phyloP scores from a whole-genome alignment of 768 basidiomycete species.

The button mushroom (Agaricus bisporus) region DNA sequence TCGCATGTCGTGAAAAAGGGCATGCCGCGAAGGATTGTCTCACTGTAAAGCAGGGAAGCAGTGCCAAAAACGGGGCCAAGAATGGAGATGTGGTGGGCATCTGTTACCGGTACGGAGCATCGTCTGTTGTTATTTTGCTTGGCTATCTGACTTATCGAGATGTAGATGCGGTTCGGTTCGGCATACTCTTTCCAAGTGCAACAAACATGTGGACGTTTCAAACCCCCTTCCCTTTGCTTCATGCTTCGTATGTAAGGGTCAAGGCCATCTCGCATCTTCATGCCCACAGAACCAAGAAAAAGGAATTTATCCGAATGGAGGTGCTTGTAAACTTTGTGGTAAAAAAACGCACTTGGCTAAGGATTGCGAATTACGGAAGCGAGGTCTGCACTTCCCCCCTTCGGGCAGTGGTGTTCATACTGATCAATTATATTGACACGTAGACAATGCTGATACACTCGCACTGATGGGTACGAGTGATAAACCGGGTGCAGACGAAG shows the following conservation, averaged over 20 bases:
- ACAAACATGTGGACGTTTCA: slow-evolving; percentile 48
- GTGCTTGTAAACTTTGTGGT: slow-evolving; percentile 84
- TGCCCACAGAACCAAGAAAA: slow-evolving; percentile 77
- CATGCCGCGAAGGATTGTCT: slow-evolving; percentile 85
- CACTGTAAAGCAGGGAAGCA: slow-evolving; percentile 23
- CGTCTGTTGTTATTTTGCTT: background rate
- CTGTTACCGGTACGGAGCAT: slow-evolving; percentile 58
- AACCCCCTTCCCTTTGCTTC: slow-evolving; percentile 83
- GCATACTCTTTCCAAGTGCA: slow-evolving; percentile 79
- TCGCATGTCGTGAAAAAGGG: slow-evolving; percentile 79
- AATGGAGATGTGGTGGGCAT: slow-evolving; percentile 39
- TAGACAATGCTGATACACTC: slow-evolving; percentile 29
- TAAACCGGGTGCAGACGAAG: slow-evolving; percentile 83
- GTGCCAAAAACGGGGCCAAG: slow-evolving; percentile 13
- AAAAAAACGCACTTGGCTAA: slow-evolving; percentile 82
- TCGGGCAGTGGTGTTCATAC: background rate
- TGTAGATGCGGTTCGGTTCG: slow-evolving; percentile 73
- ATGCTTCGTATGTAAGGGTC: slow-evolving; percentile 84
- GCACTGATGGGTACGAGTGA: slow-evolving; percentile 37
- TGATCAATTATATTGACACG: slow-evolving; percentile 9
- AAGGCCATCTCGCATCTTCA: slow-evolving; percentile 79
- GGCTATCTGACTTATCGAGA: background rate
- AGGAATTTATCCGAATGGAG: slow-evolving; percentile 89
- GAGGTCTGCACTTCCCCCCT: slow-evolving; percentile 30
- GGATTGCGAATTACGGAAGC: slow-evolving; percentile 65